Percentiles rank a stretch among this genome's conserved stretches.
Conservation (phyloP, 495 filamentous ascomycete species). For the Oidiodendron maius region DNA sequence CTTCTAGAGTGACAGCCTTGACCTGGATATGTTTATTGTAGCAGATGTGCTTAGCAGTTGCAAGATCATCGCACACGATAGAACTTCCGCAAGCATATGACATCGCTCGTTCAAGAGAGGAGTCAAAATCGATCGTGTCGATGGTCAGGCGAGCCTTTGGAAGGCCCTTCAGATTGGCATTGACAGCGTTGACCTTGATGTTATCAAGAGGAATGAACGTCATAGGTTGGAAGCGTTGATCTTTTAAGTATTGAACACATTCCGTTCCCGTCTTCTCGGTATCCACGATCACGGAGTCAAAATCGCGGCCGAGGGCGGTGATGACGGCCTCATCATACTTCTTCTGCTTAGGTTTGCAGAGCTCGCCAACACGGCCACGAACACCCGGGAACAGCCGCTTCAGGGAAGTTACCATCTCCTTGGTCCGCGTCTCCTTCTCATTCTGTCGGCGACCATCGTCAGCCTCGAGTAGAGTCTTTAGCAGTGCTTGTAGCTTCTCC, state of each 20-base stretch:
- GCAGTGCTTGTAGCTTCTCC: slow-evolving; percentile 78
- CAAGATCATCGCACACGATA: slow-evolving; percentile 86
- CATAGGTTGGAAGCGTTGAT: slow-evolving; percentile 76
- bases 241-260: slow-evolving; percentile 89
- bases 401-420: slow-evolving; percentile 74
- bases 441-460: slow-evolving; percentile 78
- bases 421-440: slow-evolving; percentile 68
- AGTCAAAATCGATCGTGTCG: slow-evolving; percentile 93
- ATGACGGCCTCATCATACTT: slow-evolving; percentile 91
- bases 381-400: slow-evolving; percentile 92
- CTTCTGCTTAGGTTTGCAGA: slow-evolving; percentile 93
- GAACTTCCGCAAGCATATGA: slow-evolving; percentile 90
- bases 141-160: slow-evolving; percentile 82
- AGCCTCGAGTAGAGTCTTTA: slow-evolving; percentile 73
- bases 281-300: slow-evolving; percentile 94
- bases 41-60: slow-evolving; percentile 81
- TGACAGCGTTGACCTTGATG: slow-evolving; percentile 84
- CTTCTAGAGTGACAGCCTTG: slow-evolving; percentile 89
- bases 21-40: slow-evolving; percentile 81
- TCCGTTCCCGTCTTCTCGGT: slow-evolving; percentile 90
- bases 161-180: slow-evolving; percentile 86
- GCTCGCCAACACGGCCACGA: slow-evolving; percentile 80
- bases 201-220: slow-evolving; percentile 96
- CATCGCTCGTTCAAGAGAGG: slow-evolving; percentile 81
- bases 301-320: slow-evolving; percentile 86